Evolutionary conservation across 495 filamentous ascomycete genomes (phyloP).

Genomic region (Lasiosphaeriaceae sp.): DNA sequence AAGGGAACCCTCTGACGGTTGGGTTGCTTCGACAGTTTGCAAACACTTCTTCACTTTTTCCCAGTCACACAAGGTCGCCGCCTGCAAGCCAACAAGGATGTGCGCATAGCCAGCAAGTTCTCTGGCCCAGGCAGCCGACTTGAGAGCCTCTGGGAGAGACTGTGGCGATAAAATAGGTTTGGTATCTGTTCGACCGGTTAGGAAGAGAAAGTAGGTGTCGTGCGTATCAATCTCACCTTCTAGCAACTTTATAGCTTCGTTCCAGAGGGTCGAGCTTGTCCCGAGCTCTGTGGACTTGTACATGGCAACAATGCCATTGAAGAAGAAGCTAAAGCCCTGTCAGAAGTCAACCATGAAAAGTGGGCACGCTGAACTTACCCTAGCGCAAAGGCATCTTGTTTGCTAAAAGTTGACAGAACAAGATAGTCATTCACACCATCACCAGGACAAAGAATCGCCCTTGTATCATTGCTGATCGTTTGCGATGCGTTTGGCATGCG

Average conservation of each 20-base stretch:
- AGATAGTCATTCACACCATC: slow-evolving; percentile 43
- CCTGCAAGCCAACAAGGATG: slow-evolving; percentile 43
- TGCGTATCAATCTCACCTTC: slow-evolving; percentile 6
- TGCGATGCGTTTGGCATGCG: slow-evolving; percentile 17
- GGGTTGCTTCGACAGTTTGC: slow-evolving; percentile 29
- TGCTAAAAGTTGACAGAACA: slow-evolving; percentile 47
- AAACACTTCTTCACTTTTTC: slow-evolving; percentile 39
- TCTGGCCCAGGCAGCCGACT: slow-evolving; percentile 39
- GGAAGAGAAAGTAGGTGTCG: slow-evolving; percentile 8
- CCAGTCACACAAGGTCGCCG: slow-evolving; percentile 45
- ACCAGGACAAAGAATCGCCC: slow-evolving; percentile 48
- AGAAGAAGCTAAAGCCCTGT: slow-evolving; percentile 32
- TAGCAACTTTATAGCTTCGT: slow-evolving; percentile 34
- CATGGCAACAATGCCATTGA: slow-evolving; percentile 67
- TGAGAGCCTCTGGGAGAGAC: slow-evolving; percentile 43
- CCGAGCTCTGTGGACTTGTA: slow-evolving; percentile 61
- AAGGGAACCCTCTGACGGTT: slow-evolving; percentile 31
- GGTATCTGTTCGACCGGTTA: slow-evolving; percentile 25
- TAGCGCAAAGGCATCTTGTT: slow-evolving; percentile 44
- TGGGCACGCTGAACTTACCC: slow-evolving; percentile 32
- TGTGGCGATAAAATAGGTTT: slow-evolving; percentile 22
- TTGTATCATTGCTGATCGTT: slow-evolving; percentile 60
- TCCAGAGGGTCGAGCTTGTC: slow-evolving; percentile 49
- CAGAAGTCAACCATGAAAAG: slow-evolving; percentile 39
- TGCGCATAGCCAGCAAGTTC: slow-evolving; percentile 44